Evolutionary conservation across 331 rosid genomes (phyloP), one percentile per base, ranked within the genome.

Genomic region (Malus hybrid): DNA sequence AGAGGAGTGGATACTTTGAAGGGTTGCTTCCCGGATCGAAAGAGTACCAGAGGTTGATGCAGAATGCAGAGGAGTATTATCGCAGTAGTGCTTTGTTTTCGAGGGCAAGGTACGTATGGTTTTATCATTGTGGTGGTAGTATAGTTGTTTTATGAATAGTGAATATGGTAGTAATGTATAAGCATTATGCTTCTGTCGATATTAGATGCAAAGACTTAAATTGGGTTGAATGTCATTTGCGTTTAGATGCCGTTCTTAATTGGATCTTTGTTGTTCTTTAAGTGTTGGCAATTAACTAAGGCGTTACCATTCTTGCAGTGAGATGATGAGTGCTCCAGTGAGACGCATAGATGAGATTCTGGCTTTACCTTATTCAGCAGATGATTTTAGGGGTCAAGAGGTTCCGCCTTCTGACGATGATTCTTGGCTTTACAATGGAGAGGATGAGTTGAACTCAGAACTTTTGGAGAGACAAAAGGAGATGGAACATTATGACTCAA

Each of bases 381-480:
- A 92, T 64, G 88, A 87, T 78, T 89, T 92, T 72, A 85, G 71
- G 80, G 79, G 70, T 76, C 90, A 63, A 65, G 93, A 83, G 56
- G 83, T 90, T 78, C 93, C 93, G 78, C 93, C 96, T 50, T 89
- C 96, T 77, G 97, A 92, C 71, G 85, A 86, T 70, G 98, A 95
- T 83, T 88, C 90, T 28, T 95, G 97, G 99, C 90, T 92, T 62
- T 91, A 92, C 82, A 55, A 70, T 60, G 98, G 97, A 62, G 99
- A 95, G 73, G 97, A 85, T 48, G 99, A 92, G 59, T 81, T 95
- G 80, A 90, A 86, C 83, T 77, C 88, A 50, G 93, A 88, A 29
- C 93, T 95, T 74, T 61, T 82, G 76, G 93, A 92, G 85, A 89
- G 99, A 75, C 98, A 90, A 71, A 89, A 88, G 89, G 99, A 95